phyloP scores from a whole-genome alignment of 1,139 yeast genomes.

The Debaryomyces coudertii region DNA sequence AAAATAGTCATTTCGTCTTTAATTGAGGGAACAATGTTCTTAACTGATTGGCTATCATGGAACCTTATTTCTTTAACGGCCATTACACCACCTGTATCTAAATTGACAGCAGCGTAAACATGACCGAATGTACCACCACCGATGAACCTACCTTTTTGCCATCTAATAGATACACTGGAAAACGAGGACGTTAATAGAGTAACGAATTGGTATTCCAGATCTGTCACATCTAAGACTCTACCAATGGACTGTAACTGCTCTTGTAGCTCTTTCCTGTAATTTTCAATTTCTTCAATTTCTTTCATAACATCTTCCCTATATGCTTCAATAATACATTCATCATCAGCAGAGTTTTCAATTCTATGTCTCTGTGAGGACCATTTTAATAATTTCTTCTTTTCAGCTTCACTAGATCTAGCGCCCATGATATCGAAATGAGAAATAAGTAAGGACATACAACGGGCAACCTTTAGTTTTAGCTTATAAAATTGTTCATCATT shows the following conservation, averaged over 20 bases:
- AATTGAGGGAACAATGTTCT: conserved; percentile 83
- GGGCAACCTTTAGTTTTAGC: conserved; percentile 83
- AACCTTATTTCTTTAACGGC: conserved; percentile 95
- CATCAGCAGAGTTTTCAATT: conserved; percentile 59
- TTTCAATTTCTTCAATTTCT: conserved; percentile 63
- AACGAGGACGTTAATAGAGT: conserved; percentile 87
- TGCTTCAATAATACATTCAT: conserved; percentile 57
- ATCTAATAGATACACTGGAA: conserved; percentile 87
- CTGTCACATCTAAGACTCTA: conserved; percentile 83
- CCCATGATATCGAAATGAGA: conserved; percentile 99
- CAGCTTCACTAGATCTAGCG: conserved; percentile 88
- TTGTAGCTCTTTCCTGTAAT: conserved; percentile 51
- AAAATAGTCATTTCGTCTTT: conserved; percentile 96
- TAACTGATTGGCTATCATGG: conserved; percentile 85
- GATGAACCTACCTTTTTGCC: conserved; percentile 94
- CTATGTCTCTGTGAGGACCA: conserved; percentile 54
- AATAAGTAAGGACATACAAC: conserved; percentile 89
- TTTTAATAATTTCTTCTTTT: conserved; percentile 55
- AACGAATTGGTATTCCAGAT: conserved; percentile 84
- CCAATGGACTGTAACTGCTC: conserved; percentile 67
- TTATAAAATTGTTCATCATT: conserved; percentile 74
- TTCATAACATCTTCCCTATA: conserved; percentile 62
- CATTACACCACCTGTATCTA: conserved; percentile 94
- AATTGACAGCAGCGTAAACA: conserved; percentile 87
- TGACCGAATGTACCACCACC: conserved; percentile 98